Percentiles rank a stretch among this genome's conserved stretches.
These are phyloP conservation scores for Leptographium lundbergii DNA, from an alignment of 2,329 filamentous ascomycete species.

Conservation along the genomic window DNA sequence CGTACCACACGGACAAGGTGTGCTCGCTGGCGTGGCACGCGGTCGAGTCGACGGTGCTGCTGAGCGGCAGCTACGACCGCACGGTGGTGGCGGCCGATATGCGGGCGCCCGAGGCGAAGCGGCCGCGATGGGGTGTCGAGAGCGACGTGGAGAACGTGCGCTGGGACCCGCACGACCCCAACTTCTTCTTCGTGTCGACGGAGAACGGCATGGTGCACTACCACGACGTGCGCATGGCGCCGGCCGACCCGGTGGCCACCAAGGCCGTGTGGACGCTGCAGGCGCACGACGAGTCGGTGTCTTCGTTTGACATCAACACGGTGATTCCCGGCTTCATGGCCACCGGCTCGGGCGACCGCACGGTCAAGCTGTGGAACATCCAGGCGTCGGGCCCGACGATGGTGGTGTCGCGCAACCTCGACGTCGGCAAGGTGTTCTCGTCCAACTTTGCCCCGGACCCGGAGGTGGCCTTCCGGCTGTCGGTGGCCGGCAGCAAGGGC, in stretches of 20 bases:
- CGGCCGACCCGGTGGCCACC: constrained; percentile 56
- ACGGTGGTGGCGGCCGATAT: constrained; percentile 93
- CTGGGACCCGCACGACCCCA: constrained; percentile 87
- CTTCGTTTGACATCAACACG: constrained; percentile 84
- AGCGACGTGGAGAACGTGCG: constrained; percentile 85
- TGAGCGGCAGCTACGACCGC: constrained; percentile 90
- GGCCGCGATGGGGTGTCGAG: constrained; percentile 82
- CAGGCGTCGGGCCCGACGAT: constrained; percentile 68
- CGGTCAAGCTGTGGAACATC: constrained; percentile 95
- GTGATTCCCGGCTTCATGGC: constrained; percentile 84
- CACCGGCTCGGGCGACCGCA: constrained; percentile 87
- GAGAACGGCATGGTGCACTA: constrained; percentile 87
- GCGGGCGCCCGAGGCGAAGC: constrained; percentile 75
- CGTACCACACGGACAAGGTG: constrained; percentile 93
- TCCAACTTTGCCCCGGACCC: constrained; percentile 80
- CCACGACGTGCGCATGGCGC: constrained; percentile 71
- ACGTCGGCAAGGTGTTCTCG: constrained; percentile 90
- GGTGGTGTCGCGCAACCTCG: constrained; percentile 83
- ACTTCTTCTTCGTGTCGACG: constrained; percentile 92
- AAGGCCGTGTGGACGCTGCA: constrained; percentile 92
- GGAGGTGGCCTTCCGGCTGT: constrained; percentile 82
- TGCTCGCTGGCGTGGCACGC: constrained; percentile 93
- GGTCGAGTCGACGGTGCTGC: constrained; percentile 70
- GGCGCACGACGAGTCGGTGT: constrained; percentile 85
- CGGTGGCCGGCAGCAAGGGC: constrained; percentile 90